phyloP scores from a whole-genome alignment of 371 early-diverging fungal genomes.

The Nematocida minor region DNA sequence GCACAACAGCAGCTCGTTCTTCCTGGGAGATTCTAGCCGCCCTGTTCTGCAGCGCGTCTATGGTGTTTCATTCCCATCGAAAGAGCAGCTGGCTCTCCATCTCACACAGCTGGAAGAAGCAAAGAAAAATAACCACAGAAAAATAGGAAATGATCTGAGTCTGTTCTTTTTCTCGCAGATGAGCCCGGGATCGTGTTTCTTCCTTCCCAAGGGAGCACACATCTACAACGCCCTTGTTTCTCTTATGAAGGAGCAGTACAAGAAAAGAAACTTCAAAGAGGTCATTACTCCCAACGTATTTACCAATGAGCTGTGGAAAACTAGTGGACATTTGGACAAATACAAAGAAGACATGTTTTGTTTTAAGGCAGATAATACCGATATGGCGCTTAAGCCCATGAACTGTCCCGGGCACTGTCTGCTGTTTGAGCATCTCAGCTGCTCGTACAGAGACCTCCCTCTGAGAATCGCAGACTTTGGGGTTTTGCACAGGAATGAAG shows the following conservation, averaged over 20 bases:
- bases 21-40: slow-evolving; percentile 87
- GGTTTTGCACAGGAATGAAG: slow-evolving; percentile 93
- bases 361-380: slow-evolving; percentile 76
- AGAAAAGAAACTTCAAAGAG: slow-evolving; percentile 78
- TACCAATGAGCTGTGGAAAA: slow-evolving; percentile 89
- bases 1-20: slow-evolving; percentile 92
- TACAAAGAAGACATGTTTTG: slow-evolving; percentile 97
- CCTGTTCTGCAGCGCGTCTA: slow-evolving; percentile 93
- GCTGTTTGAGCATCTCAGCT: slow-evolving; percentile 82
- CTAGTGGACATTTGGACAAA: slow-evolving; percentile 94
- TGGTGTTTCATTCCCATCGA: slow-evolving; percentile 94
- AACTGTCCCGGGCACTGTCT: slow-evolving; percentile 99
- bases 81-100: slow-evolving; percentile 84
- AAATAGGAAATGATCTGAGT: slow-evolving; percentile 77
- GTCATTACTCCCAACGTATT: slow-evolving; percentile 93
- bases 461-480: slow-evolving; percentile 96
- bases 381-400: slow-evolving; percentile 91
- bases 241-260: slow-evolving; percentile 81
- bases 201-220: slow-evolving; percentile 87
- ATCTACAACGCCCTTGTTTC: slow-evolving; percentile 85
- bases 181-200: slow-evolving; percentile 88
- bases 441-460: slow-evolving; percentile 89
- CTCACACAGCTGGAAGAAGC: slow-evolving; percentile 86
- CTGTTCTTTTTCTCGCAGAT: slow-evolving; percentile 92
- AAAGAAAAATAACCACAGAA: slow-evolving; percentile 89